phyloP scores from a whole-genome alignment of 345 rosid genomes.

The Brassica napus region DNA sequence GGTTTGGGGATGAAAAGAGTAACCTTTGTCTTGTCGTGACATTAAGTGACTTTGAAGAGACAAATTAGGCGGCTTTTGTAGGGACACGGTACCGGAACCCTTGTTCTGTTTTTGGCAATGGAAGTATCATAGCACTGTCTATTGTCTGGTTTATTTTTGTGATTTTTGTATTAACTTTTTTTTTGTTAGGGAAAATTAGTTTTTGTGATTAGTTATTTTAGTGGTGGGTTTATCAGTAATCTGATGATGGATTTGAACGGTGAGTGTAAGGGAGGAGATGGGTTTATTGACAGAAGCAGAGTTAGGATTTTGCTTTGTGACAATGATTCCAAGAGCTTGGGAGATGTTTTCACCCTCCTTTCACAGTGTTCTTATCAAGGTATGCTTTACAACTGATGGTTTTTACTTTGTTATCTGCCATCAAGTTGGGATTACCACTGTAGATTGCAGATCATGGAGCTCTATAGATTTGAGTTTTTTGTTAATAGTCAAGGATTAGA shows the following conservation, averaged over 20 bases:
- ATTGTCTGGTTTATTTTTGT: constrained; percentile 1
- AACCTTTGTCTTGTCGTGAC: constrained; percentile 8
- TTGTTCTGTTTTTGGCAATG: constrained; percentile 32
- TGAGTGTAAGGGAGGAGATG: constrained; percentile 66
- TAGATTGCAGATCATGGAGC: constrained; percentile 22
- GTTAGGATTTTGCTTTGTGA: constrained; percentile 97
- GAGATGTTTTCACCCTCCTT: constrained; percentile 78
- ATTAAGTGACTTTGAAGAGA: constrained; percentile 17
- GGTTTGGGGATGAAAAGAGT: constrained; percentile 25
- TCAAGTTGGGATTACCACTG: neutral
- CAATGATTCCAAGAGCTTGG: constrained; percentile 69
- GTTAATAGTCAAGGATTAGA: neutral
- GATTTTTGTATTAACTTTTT: neutral
- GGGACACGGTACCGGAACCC: constrained; percentile 27
- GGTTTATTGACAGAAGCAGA: constrained; percentile 91
- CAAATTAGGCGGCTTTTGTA: constrained; percentile 23
- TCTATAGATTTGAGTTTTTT: neutral
- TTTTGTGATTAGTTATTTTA: constrained; percentile 16
- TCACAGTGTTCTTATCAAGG: constrained; percentile 93
- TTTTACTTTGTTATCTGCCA: neutral
- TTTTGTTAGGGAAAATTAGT: constrained; percentile 12
- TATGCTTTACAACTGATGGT: constrained; percentile 21
- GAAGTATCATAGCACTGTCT: constrained; percentile 46
- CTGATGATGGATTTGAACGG: constrained; percentile 61
- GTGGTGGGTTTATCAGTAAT: constrained; percentile 29